A percentile compares a stretch with the other conserved stretches of the same genome.
These are phyloP conservation scores for Drechslera avenae DNA, from an alignment of 2,329 filamentous ascomycete genomes.

Conservation along the genomic window DNA sequence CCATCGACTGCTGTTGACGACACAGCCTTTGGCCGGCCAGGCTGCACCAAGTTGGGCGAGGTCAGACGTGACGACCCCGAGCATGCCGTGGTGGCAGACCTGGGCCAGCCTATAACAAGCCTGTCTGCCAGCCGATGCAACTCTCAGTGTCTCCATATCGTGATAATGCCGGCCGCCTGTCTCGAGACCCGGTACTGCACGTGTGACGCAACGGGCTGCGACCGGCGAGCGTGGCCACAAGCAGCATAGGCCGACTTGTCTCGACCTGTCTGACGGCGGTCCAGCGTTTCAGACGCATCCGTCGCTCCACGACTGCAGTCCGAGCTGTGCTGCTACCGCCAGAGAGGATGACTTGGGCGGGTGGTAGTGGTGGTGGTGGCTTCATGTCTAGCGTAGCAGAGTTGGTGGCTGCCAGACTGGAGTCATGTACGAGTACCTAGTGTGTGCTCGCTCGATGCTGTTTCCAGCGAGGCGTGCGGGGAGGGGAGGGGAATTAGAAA, in stretches of 20 bases:
- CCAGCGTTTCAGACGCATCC: constrained; percentile 20
- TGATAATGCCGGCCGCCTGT: constrained; percentile 7
- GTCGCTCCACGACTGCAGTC: constrained; percentile 8
- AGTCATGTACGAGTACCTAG: neutral
- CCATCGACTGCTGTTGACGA: neutral
- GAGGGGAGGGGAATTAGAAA: too few relatives aligned
- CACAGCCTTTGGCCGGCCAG: neutral
- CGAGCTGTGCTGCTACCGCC: constrained; percentile 7
- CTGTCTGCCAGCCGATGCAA: constrained; percentile 12
- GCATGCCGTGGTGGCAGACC: neutral
- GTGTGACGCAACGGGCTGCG: constrained; percentile 18
- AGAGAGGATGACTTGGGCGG: neutral
- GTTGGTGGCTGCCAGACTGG: neutral
- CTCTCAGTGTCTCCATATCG: constrained; percentile 21
- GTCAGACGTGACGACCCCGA: constrained; percentile 10
- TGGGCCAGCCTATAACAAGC: constrained; percentile 4
- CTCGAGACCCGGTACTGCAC: constrained; percentile 17
- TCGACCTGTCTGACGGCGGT: constrained; percentile 12
- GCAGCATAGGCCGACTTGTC: constrained; percentile 11
- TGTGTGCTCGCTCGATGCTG: too few relatives aligned
- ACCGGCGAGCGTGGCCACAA: constrained; percentile 16
- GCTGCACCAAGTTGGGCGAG: neutral
- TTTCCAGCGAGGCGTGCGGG: too few relatives aligned
- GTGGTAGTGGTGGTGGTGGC: neutral
- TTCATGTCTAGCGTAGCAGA: neutral